Evolutionary conservation across 2,329 filamentous ascomycete genomes (phyloP).

Genomic region (Colletotrichum sp.): DNA sequence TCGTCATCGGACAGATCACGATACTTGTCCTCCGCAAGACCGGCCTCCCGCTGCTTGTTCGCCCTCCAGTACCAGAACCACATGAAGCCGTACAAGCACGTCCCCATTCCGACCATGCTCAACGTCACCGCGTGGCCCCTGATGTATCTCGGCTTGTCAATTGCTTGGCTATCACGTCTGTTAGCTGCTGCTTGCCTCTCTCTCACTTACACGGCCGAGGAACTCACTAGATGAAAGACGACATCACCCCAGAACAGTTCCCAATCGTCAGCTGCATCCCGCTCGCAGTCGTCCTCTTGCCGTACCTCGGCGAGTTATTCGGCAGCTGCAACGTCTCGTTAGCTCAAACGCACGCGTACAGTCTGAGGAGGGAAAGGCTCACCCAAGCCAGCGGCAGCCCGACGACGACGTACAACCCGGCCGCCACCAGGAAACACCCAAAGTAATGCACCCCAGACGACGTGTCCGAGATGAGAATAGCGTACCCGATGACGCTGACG

Average conservation of each 20-base stretch:
- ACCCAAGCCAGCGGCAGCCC: slow-evolving; percentile 62
- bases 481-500: slow-evolving; percentile 62
- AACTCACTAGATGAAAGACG: slow-evolving; percentile 18
- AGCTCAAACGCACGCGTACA: background rate
- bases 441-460: slow-evolving; percentile 45
- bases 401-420: slow-evolving; percentile 69
- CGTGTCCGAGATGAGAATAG: slow-evolving; percentile 57
- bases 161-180: slow-evolving; percentile 36
- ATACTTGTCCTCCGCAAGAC: slow-evolving; percentile 41
- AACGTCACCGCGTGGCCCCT: slow-evolving; percentile 61
- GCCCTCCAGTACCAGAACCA: slow-evolving; percentile 38
- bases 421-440: slow-evolving; percentile 73
- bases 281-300: slow-evolving; percentile 74
- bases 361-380: slow-evolving; percentile 14
- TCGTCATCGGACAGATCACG: slow-evolving; percentile 48
- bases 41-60: slow-evolving; percentile 50
- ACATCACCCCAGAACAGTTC: slow-evolving; percentile 67
- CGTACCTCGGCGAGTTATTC: slow-evolving; percentile 72
- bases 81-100: slow-evolving; percentile 38
- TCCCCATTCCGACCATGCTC: slow-evolving; percentile 21
- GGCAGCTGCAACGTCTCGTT: slow-evolving; percentile 44
- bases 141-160: slow-evolving; percentile 61
- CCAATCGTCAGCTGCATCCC: slow-evolving; percentile 74
- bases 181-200: background rate
- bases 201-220: too few species aligned